A percentile compares a stretch with the other conserved stretches of the same genome.
Evolutionary conservation across 768 basidiomycete species (phyloP).

Genomic region (Suillus ampliporus): DNA sequence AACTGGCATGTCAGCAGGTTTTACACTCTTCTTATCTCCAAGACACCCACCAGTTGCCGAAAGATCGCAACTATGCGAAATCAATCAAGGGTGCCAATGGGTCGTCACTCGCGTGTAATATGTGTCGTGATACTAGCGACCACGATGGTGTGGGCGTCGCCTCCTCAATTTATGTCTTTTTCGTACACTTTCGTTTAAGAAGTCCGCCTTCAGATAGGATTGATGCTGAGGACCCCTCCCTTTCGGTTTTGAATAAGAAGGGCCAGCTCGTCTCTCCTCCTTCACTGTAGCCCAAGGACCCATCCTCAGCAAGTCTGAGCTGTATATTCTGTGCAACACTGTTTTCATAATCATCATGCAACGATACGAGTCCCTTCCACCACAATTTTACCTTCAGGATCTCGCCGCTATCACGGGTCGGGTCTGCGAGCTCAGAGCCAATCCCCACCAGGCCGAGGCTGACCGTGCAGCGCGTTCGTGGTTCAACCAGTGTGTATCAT

Average conservation of each 20-base stretch:
- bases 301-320: constrained; percentile 34
- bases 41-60: constrained; percentile 21
- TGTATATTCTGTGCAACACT: constrained; percentile 23
- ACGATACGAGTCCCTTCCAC: constrained; percentile 34
- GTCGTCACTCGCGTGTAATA: constrained; percentile 34
- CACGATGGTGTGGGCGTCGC: constrained; percentile 31
- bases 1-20: constrained; percentile 17
- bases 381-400: constrained; percentile 43
- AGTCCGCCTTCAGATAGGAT: constrained; percentile 24
- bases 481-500: constrained; percentile 37
- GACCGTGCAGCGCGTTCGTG: constrained; percentile 38
- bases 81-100: constrained; percentile 35
- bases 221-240: constrained; percentile 24
- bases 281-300: constrained; percentile 15
- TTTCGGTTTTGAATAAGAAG: constrained; percentile 37
- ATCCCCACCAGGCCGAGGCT: constrained; percentile 38
- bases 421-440: constrained; percentile 42
- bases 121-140: constrained; percentile 40
- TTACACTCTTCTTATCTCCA: constrained; percentile 28
- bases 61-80: constrained; percentile 23
- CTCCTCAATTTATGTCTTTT: constrained; percentile 32
- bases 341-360: constrained; percentile 31
- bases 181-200: constrained; percentile 28
- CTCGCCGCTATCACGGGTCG: constrained; percentile 42
- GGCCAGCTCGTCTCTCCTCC: constrained; percentile 16